phyloP scores from a whole-genome alignment of 2,329 filamentous ascomycete species.

The Fusarium neocosmosporiellum region DNA sequence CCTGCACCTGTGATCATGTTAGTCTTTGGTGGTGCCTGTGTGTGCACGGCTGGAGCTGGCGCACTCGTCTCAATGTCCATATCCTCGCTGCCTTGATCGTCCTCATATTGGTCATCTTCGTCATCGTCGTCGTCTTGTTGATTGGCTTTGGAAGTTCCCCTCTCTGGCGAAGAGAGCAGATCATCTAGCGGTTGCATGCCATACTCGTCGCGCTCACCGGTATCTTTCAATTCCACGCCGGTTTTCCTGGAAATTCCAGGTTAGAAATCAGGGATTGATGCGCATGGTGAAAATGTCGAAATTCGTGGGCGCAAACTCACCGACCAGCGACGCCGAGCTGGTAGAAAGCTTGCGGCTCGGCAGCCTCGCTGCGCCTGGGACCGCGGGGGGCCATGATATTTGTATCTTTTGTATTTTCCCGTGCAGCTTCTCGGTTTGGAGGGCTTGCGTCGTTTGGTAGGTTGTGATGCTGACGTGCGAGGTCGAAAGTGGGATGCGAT shows the following conservation, averaged over 20 bases:
- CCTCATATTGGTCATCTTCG: constrained; percentile 37
- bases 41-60: constrained; percentile 3
- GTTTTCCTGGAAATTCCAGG: constrained; percentile 75
- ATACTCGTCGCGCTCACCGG: constrained; percentile 85
- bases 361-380: constrained; percentile 43
- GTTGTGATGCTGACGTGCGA: constrained; percentile 4
- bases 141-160: constrained; percentile 47
- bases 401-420: not conserved
- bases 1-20: constrained; percentile 57
- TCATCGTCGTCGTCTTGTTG: constrained; percentile 39
- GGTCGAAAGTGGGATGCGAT: constrained; percentile 15
- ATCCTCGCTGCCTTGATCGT: constrained; percentile 53
- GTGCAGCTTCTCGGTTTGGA: not conserved
- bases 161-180: constrained; percentile 89
- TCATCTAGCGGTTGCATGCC: constrained; percentile 89
- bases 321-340: constrained; percentile 52
- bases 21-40: constrained; percentile 19
- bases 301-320: constrained; percentile 44
- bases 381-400: constrained; percentile 49
- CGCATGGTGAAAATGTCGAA: not conserved
- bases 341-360: constrained; percentile 48
- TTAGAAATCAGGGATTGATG: constrained; percentile 9
- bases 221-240: constrained; percentile 82
- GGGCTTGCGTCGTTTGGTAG: not conserved
- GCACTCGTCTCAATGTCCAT: constrained; percentile 66